phyloP scores from a whole-genome alignment of 176 grass and related monocot genomes.

The Neostapfia colusana region DNA sequence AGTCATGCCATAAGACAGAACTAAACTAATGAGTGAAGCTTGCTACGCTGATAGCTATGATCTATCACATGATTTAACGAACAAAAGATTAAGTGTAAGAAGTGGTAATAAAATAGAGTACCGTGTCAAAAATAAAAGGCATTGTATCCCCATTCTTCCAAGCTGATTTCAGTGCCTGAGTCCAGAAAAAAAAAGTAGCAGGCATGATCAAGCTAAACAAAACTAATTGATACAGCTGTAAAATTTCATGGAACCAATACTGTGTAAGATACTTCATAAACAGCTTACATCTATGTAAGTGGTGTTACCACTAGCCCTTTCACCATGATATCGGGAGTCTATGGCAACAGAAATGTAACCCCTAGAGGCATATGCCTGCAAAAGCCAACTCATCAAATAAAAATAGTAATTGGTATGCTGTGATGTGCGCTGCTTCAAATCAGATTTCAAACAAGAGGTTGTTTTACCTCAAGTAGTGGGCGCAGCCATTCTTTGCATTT shows the following conservation, averaged over 20 bases:
- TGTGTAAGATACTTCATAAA: conserved; percentile 18
- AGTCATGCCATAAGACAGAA: conserved; percentile 11
- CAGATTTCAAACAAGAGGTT: conserved; percentile 6
- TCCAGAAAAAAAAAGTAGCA: neutral
- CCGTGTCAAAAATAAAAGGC: conserved; percentile 98
- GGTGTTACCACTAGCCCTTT: conserved; percentile 65
- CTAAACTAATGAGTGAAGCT: conserved; percentile 6
- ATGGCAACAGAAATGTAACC: conserved; percentile 85
- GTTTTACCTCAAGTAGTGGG: conserved; percentile 80
- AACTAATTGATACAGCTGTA: neutral
- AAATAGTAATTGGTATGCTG: neutral
- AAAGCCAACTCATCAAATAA: conserved; percentile 18
- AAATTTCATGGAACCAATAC: neutral
- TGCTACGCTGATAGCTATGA: neutral
- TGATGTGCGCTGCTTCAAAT: neutral
- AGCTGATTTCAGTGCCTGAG: conserved; percentile 72
- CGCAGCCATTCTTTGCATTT: conserved; percentile 94
- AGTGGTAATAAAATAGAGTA: conserved; percentile 38
- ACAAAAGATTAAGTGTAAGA: conserved; percentile 13
- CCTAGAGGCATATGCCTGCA: conserved; percentile 84
- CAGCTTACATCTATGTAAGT: conserved; percentile 79
- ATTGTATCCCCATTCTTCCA: conserved; percentile 81
- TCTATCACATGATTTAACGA: neutral
- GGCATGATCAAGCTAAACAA: neutral
- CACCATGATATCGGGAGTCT: conserved; percentile 89